Evolutionary conservation across 2,329 filamentous ascomycete species (phyloP).

Genomic region (Pleurostoma richardsiae): DNA sequence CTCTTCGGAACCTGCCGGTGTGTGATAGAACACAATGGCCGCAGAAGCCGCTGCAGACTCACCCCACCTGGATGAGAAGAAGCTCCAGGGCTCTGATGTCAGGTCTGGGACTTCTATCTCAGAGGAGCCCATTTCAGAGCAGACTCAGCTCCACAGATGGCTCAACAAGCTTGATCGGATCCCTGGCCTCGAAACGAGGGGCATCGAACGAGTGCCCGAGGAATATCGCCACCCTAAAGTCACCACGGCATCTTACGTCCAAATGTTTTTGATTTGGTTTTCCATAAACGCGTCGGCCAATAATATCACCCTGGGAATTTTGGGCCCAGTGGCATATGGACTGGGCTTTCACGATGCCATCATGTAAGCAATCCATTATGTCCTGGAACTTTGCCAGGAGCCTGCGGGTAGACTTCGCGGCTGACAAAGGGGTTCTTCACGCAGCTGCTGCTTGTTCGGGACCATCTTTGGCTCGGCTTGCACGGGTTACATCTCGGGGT

Average conservation of each 20-base stretch:
- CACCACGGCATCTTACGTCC: conserved; percentile 26
- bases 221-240: conserved; percentile 25
- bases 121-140: not conserved
- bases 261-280: conserved; percentile 36
- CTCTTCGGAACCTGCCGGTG: too few species aligned
- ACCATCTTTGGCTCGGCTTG: conserved; percentile 7
- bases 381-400: not conserved
- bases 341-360: conserved; percentile 20
- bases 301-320: conserved; percentile 27
- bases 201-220: conserved; percentile 30
- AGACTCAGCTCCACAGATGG: not conserved
- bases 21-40: not conserved
- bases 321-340: conserved; percentile 20
- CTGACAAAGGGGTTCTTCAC: not conserved
- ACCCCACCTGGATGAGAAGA: not conserved
- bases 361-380: conserved; percentile 13
- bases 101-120: not conserved
- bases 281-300: conserved; percentile 37
- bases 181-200: conserved; percentile 31
- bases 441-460: conserved; percentile 9
- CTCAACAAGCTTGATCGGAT: conserved; percentile 17
- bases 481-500: conserved; percentile 9
- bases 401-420: not conserved
- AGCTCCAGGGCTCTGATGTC: not conserved
- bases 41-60: not conserved